Evolutionary conservation across 495 filamentous ascomycete species (phyloP).

Genomic region (Aspergillus olivimuriae): DNA sequence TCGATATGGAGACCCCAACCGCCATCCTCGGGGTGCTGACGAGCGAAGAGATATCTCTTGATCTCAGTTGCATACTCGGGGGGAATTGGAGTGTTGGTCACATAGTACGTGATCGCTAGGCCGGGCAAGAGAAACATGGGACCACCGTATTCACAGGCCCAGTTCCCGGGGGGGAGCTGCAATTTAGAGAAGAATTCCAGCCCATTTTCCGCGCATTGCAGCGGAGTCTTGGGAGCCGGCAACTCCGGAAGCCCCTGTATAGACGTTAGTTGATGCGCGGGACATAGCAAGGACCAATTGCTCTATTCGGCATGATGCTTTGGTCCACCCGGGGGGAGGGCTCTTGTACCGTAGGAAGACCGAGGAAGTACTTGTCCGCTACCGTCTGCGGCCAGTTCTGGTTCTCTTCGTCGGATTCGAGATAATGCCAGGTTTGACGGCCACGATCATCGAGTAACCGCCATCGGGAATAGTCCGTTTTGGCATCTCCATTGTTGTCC

Average conservation of each 20-base stretch:
- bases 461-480: conserved; percentile 80
- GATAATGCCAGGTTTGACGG: conserved; percentile 88
- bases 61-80: conserved; percentile 80
- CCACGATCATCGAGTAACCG: conserved; percentile 75
- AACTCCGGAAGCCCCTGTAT: conserved; percentile 71
- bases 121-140: conserved; percentile 83
- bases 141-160: conserved; percentile 96
- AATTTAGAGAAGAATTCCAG: conserved; percentile 85
- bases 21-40: conserved; percentile 81
- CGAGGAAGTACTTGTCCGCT: conserved; percentile 81
- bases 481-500: conserved; percentile 35
- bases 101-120: conserved; percentile 80
- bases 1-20: conserved; percentile 98
- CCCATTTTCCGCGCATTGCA: conserved; percentile 74
- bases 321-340: background rate
- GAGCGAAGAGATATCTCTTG: conserved; percentile 84
- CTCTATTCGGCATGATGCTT: no score
- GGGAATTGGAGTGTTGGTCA: conserved; percentile 83
- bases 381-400: conserved; percentile 76
- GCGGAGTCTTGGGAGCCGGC: conserved; percentile 61
- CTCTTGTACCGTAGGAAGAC: conserved; percentile 55
- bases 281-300: no score
- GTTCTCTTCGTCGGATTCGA: conserved; percentile 67
- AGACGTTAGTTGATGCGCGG: no score
- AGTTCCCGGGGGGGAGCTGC: conserved; percentile 83